Conservation (phyloP, 352 stramenopile genomes). For the Globisporangium camurandrum region DNA sequence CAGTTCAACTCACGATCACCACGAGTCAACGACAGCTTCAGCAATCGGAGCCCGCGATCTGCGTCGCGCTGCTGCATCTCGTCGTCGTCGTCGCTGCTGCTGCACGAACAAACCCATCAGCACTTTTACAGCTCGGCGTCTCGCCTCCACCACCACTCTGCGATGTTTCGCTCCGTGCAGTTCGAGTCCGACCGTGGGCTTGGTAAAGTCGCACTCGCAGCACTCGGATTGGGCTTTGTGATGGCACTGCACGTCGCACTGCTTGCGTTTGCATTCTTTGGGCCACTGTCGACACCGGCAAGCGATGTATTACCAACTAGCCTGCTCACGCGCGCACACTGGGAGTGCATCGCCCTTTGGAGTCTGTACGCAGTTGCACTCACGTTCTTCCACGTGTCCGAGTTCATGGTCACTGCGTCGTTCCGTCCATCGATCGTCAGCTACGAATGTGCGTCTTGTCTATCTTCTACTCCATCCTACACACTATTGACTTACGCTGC, state of each 20-base stretch:
- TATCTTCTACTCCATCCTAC: neutral
- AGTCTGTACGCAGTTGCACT: conserved; percentile 68
- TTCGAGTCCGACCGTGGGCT: conserved; percentile 74
- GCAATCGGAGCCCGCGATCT: too few species aligned
- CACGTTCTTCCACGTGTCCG: conserved; percentile 76
- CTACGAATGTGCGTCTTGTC: conserved; percentile 66
- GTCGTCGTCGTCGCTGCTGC: too few species aligned
- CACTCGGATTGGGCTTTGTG: conserved; percentile 65
- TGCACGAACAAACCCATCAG: neutral
- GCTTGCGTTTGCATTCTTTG: conserved; percentile 24
- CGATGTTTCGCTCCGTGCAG: conserved; percentile 66
- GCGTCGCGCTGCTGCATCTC: neutral
- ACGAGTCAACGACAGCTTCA: too few species aligned
- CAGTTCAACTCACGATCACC: too few species aligned
- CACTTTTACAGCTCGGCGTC: neutral
- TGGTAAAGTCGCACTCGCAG: conserved; percentile 66
- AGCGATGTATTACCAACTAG: neutral
- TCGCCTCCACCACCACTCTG: too few species aligned
- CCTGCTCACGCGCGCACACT: conserved; percentile 18
- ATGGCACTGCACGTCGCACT: conserved; percentile 59
- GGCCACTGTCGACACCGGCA: conserved; percentile 12
- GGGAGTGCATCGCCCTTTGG: conserved; percentile 60
- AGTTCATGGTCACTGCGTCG: conserved; percentile 77
- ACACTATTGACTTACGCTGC: neutral
- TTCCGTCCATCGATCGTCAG: conserved; percentile 72